Conservation (phyloP, 495 filamentous ascomycete species). For the Lophiotrema nucula region DNA sequence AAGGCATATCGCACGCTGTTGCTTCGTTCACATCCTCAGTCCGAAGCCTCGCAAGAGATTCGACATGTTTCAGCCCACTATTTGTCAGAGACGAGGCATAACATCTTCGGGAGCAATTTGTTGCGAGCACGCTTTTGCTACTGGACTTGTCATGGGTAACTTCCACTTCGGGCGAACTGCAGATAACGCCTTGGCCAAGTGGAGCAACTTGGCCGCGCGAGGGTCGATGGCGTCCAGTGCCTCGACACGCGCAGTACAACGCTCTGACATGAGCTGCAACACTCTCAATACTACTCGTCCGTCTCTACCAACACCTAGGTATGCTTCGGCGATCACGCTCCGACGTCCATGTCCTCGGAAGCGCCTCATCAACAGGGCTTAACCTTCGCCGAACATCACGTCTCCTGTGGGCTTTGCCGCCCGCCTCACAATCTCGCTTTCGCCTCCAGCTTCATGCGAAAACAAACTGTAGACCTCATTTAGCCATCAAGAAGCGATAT, state of each 20-base stretch:
- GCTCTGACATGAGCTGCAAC: slow-evolving; percentile 14
- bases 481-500: no score
- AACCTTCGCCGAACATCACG: not conserved
- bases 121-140: not conserved
- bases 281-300: not conserved
- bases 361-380: not conserved
- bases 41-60: slow-evolving; percentile 6
- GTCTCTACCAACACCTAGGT: slow-evolving; percentile 9
- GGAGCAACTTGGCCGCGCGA: not conserved
- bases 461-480: no score
- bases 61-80: slow-evolving; percentile 5
- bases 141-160: slow-evolving; percentile 4
- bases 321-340: slow-evolving; percentile 19
- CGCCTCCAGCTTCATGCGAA: no score
- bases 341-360: slow-evolving; percentile 23
- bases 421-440: slow-evolving; percentile 8
- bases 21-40: no score
- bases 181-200: slow-evolving; percentile 9
- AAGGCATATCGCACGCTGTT: slow-evolving; percentile 9
- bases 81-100: slow-evolving; percentile 7
- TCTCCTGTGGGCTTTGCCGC: not conserved
- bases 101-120: not conserved
- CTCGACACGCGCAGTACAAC: slow-evolving; percentile 1
- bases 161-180: slow-evolving; percentile 19
- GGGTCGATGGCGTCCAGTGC: slow-evolving; percentile 9